Conservation (phyloP, 2,329 filamentous ascomycete genomes). For the Cordyceps fumosorosea region DNA sequence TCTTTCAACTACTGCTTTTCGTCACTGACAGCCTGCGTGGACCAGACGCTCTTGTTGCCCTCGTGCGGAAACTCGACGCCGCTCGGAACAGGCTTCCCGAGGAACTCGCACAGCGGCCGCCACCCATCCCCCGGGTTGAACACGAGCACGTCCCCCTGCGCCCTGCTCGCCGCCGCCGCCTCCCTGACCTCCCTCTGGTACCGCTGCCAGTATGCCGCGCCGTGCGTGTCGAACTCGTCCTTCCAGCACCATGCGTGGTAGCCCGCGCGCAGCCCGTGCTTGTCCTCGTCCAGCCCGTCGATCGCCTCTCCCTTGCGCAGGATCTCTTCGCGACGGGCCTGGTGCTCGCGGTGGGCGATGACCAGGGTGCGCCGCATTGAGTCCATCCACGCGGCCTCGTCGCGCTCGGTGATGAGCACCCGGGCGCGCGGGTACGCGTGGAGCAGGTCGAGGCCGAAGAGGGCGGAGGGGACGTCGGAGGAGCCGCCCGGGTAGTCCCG, state of each 20-base stretch:
- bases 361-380: background rate
- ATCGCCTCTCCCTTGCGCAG: background rate
- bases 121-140: background rate
- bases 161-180: background rate
- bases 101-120: background rate
- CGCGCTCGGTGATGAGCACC: background rate
- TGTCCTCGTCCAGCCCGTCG: background rate
- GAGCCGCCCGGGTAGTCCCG: background rate
- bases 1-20: background rate
- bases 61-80: background rate
- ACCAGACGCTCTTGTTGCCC: background rate
- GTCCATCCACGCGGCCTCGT: background rate
- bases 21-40: background rate
- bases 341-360: background rate
- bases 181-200: background rate
- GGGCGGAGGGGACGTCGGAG: background rate
- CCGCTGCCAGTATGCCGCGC: background rate
- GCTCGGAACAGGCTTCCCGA: background rate
- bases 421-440: background rate
- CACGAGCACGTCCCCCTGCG: background rate
- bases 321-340: background rate
- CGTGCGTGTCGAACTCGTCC: background rate
- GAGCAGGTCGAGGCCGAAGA: background rate
- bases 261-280: background rate
- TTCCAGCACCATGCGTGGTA: background rate